A percentile compares a stretch with the other conserved stretches of the same genome.
Evolutionary conservation across 805 yeast species (phyloP).

Genomic region (Candida ovalis): DNA sequence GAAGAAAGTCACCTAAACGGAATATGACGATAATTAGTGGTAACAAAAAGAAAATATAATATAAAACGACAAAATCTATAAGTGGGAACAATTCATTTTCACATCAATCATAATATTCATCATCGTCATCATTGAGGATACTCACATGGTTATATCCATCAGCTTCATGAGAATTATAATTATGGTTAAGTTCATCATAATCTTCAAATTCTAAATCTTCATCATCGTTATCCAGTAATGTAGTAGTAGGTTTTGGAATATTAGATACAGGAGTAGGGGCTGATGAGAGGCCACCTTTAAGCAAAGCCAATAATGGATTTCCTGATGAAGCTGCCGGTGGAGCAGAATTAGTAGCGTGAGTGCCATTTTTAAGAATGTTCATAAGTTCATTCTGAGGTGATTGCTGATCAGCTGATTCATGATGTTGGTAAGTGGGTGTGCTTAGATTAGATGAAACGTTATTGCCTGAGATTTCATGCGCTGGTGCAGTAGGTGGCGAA

Average conservation of each 20-base stretch:
- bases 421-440: neutral
- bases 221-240: slow-evolving; percentile 4
- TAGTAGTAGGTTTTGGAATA: neutral
- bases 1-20: neutral
- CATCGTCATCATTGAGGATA: slow-evolving; percentile 17
- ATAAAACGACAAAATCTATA: neutral
- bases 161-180: slow-evolving; percentile 11
- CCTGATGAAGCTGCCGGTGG: neutral
- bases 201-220: slow-evolving; percentile 20
- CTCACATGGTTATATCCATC: slow-evolving; percentile 17
- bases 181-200: slow-evolving; percentile 22
- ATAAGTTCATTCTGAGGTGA: slow-evolving; percentile 2
- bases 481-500: neutral
- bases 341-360: neutral
- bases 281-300: neutral
- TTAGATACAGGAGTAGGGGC: neutral
- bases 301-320: neutral
- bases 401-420: neutral
- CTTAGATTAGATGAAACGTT: neutral
- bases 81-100: neutral
- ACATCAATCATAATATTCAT: slow-evolving; percentile 9
- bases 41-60: neutral
- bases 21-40: no score
- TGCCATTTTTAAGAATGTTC: slow-evolving; percentile 1
- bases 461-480: neutral